Evolutionary conservation across 1,284 basidiomycete genomes (phyloP), one percentile per base, ranked within the genome.

Genomic region (Anthracocystis walkeri): DNA sequence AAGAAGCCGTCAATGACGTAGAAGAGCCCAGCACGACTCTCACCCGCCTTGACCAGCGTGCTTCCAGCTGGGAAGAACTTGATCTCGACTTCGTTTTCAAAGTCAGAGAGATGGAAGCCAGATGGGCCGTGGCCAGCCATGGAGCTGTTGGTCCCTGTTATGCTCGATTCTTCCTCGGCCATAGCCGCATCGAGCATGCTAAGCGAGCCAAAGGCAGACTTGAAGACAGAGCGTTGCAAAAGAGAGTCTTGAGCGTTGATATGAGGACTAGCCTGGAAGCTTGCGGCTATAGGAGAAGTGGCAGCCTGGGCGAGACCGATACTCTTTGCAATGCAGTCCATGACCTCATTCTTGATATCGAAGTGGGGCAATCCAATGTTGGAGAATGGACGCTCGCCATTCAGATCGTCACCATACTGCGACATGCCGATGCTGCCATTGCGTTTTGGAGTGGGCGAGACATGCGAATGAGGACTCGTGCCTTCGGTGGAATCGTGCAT

Each of bases 1-100:
- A 99, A 87, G 86, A 97, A 95, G 0, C 96, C 96, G 76, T 99
- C 97, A 52, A 99, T 97, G 46, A 99, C 95, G 81, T 96, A 99
- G 88, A 96, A 99, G 27, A 99, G 87, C 10, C 96, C 96, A 44
- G 93, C 92, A 75, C 94, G 92, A 52, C 89, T 88, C 84, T 99
- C 96, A 31, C 95, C 96, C 7, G 95, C 93, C 81, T 91, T 93
- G 14, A 93, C 95, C 18, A 99, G 87, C 0, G 90, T 91, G 7
- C 91, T 92, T 0, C 95, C 95, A 57, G 93, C 92, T 33, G 92
- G 89, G 87, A 93, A 99, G 86, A 92, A 97, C 46, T 97, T 86
- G 63, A 99, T 95, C 85, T 99, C 96, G 1, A 99, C 93, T 82
- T 97, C 93, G 69, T 97, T 97, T 79, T 97, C 95, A 33, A 98